These are phyloP conservation scores for Gautieria morchelliformis DNA, from an alignment of 768 basidiomycete genomes.

Conservation along the genomic window DNA sequence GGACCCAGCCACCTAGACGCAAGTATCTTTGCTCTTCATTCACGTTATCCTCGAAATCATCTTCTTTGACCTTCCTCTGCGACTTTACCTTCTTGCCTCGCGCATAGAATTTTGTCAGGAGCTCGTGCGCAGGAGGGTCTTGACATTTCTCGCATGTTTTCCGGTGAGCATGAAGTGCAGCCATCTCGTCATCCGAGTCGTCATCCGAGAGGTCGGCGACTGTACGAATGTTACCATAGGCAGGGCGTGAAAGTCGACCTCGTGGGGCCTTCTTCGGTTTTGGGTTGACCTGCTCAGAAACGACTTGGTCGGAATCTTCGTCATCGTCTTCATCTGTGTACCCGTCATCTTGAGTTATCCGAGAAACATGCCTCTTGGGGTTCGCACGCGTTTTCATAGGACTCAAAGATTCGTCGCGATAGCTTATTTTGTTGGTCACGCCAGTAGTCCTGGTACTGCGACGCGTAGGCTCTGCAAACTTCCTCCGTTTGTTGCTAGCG, in stretches of 20 bases:
- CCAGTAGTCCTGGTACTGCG: not conserved
- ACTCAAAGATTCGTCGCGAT: slow-evolving; percentile 1
- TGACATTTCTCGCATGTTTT: slow-evolving; percentile 66
- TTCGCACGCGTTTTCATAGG: not conserved
- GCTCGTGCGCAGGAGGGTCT: slow-evolving; percentile 44
- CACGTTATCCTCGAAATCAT: slow-evolving; percentile 39
- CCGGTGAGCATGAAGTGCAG: slow-evolving; percentile 51
- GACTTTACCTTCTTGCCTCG: slow-evolving; percentile 28
- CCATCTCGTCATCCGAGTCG: slow-evolving; percentile 28
- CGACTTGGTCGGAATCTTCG: slow-evolving; percentile 12
- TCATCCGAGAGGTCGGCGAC: slow-evolving; percentile 32
- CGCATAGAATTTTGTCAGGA: slow-evolving; percentile 28
- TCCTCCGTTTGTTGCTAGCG: not conserved
- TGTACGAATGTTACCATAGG: slow-evolving; percentile 38
- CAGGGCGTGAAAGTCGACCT: slow-evolving; percentile 30
- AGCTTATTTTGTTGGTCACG: not conserved
- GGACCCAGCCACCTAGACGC: slow-evolving; percentile 70
- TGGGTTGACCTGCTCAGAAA: slow-evolving; percentile 5
- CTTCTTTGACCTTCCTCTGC: slow-evolving; percentile 34
- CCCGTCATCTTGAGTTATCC: not conserved
- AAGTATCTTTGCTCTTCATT: slow-evolving; percentile 43
- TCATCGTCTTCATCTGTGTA: slow-evolving; percentile 17
- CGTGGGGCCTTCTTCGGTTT: slow-evolving; percentile 22
- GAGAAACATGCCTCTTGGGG: not conserved
- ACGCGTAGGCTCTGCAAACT: not conserved